Evolutionary conservation across 163 green algal species (phyloP).

Genomic region (Scenedesmus sp.): DNA sequence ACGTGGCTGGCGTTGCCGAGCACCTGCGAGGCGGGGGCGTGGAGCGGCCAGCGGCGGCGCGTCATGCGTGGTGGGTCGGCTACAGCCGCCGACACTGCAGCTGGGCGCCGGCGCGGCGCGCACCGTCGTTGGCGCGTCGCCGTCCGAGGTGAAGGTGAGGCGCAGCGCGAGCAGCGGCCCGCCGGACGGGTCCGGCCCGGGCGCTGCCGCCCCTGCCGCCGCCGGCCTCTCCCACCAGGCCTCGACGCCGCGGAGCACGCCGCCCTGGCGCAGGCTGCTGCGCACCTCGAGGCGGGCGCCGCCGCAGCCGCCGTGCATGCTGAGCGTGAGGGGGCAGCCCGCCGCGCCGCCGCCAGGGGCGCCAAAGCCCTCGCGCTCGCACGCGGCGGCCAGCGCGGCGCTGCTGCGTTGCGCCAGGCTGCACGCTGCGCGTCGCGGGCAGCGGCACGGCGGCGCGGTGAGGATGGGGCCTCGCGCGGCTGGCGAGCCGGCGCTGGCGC

Average conservation of each 20-base stretch:
- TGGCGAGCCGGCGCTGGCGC: no score
- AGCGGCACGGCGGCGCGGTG: no score
- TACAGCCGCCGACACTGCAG: no score
- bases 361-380: conserved; percentile 27
- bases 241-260: conserved; percentile 5
- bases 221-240: conserved; percentile 36
- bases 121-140: no score
- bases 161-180: conserved; percentile 23
- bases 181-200: conserved; percentile 23
- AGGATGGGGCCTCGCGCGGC: no score
- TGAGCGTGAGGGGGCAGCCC: conserved; percentile 21
- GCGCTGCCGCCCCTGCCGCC: conserved; percentile 1
- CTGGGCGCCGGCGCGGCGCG: no score
- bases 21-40: conserved; percentile 28
- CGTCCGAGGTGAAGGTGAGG: conserved; percentile 6
- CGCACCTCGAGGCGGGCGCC: conserved; percentile 11
- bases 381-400: conserved; percentile 14
- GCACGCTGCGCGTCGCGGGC: conserved; percentile 11
- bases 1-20: conserved; percentile 14
- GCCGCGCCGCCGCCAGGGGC: background rate
- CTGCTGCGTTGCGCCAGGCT: background rate
- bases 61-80: no score
- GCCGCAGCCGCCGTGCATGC: conserved; percentile 29
- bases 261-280: background rate
- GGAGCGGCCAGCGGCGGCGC: no score